Evolutionary conservation across 2,329 filamentous ascomycete species (phyloP).

Genomic region (Calcarisporium arbuscula): DNA sequence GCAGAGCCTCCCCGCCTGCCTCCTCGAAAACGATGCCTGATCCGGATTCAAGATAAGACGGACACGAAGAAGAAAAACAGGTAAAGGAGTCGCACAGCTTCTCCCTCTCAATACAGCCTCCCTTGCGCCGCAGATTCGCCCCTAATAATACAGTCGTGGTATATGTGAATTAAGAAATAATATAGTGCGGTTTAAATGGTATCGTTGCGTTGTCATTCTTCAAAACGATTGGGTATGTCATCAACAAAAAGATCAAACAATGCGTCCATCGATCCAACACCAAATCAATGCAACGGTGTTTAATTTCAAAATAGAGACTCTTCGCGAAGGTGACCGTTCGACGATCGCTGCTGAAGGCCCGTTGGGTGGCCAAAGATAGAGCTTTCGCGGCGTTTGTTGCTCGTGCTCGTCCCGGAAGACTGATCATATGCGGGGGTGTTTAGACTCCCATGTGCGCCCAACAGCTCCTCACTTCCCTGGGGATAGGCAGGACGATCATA

Average conservation of each 20-base stretch:
- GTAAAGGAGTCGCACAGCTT: too few species aligned
- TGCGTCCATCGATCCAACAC: too few species aligned
- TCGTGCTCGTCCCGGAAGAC: too few species aligned
- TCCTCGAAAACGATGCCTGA: too few species aligned
- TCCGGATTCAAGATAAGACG: slow-evolving; percentile 2
- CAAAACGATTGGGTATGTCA: slow-evolving; percentile 26
- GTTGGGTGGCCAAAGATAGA: slow-evolving; percentile 47
- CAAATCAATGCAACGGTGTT: slow-evolving; percentile 8
- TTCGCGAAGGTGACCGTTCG: slow-evolving; percentile 48
- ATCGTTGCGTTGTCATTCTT: slow-evolving; percentile 14
- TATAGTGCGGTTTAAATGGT: slow-evolving; percentile 11
- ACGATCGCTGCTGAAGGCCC: slow-evolving; percentile 42
- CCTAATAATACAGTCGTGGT: too few species aligned
- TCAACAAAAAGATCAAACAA: slow-evolving; percentile 18
- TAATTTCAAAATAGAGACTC: slow-evolving; percentile 41
- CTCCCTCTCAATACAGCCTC: too few species aligned
- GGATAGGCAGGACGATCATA: slow-evolving; percentile 34
- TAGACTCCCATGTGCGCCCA: too few species aligned
- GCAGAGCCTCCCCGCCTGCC: too few species aligned
- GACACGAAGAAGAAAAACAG: slow-evolving; percentile 1
- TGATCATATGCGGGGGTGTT: slow-evolving; percentile 27
- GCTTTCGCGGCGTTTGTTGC: slow-evolving; percentile 50
- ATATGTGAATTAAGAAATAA: too few species aligned
- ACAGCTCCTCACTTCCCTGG: slow-evolving; percentile 15
- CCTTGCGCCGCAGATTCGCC: too few species aligned